Evolutionary conservation across 768 basidiomycete species (phyloP).

Genomic region (Aureoboletus auriporus): DNA sequence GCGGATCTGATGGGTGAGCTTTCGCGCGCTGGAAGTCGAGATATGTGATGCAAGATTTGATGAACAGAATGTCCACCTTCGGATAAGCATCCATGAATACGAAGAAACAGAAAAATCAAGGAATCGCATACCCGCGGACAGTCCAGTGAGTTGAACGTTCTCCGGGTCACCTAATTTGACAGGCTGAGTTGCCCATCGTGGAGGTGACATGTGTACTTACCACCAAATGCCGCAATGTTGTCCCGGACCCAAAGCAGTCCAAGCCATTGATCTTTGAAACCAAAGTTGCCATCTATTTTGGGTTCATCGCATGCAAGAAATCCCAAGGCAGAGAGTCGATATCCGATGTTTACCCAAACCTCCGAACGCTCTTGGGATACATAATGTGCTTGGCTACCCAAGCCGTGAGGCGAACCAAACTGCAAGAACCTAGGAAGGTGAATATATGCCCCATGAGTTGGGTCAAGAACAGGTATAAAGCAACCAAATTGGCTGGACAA

Average conservation of each 20-base stretch:
- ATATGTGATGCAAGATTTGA: slow-evolving; percentile 67
- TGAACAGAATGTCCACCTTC: slow-evolving; percentile 71
- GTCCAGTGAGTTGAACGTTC: slow-evolving; percentile 58
- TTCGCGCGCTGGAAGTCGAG: slow-evolving; percentile 50
- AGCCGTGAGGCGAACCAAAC: slow-evolving; percentile 68
- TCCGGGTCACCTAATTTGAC: slow-evolving; percentile 48
- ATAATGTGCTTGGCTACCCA: slow-evolving; percentile 62
- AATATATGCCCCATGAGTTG: too few relatives aligned
- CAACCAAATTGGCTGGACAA: background rate
- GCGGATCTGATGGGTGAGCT: slow-evolving; percentile 65
- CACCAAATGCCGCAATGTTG: slow-evolving; percentile 68
- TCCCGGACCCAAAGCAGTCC: slow-evolving; percentile 68
- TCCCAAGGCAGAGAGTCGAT: slow-evolving; percentile 72
- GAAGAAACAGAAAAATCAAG: background rate
- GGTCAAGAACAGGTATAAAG: background rate
- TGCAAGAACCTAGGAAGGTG: slow-evolving; percentile 57
- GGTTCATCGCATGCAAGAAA: slow-evolving; percentile 68
- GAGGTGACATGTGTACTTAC: slow-evolving; percentile 25
- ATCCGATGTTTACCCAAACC: slow-evolving; percentile 75
- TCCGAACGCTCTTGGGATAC: slow-evolving; percentile 59
- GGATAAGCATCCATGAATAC: background rate
- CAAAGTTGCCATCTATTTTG: slow-evolving; percentile 65
- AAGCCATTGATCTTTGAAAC: slow-evolving; percentile 83
- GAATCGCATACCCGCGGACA: slow-evolving; percentile 52
- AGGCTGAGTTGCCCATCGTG: background rate